Evolutionary conservation across 1,284 basidiomycete species (phyloP), one percentile per base, ranked within the genome.

Genomic region (Ustilago esculenta): DNA sequence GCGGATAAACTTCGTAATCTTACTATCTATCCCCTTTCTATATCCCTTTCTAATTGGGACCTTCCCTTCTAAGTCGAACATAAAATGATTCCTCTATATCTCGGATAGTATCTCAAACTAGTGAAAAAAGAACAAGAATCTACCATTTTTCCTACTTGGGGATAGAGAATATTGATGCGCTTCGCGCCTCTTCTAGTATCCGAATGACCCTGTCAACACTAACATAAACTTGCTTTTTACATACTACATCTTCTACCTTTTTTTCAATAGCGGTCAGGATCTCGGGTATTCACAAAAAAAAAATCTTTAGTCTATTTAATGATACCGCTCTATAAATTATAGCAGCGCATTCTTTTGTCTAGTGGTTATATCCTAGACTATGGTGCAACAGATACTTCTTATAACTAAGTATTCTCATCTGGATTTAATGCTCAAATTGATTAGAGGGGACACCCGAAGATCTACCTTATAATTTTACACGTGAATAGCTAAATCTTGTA

Each of bases 141-240:
- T 37, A 37, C 8, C n/a, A n/a, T n/a, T n/a, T n/a, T n/a, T n/a
- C n/a, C n/a, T n/a, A n/a, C n/a, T n/a, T n/a, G n/a, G n/a, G 47
- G 20, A 51, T 29, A 41, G 9, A 51, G 29, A 51, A 51, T 41
- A 41, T 27, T 8, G 48, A 51, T 51, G 42, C 36, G 25, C 34
- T 36, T 41, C 36, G 42, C 18, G 42, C 29, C 37, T 29, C 27
- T 7, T 7, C 12, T 29, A 29, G 37, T 40, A n/a, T 51, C 5
- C 34, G 48, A 51, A 51, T 51, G 48, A 51, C 25, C 23, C 34
- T 51, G 25, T 51, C 48, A 40, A 51, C 39, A 52, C 49, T 52
- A 36, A 52, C 49, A 41, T 52, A 52, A 42, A 25, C 39, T 42
- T 52, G 49, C n/a, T 53, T 53, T 43, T 34, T 53, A 53, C 34